Evolutionary conservation across 305 asterid species (phyloP).

Genomic region (Fraxinus velutina): DNA sequence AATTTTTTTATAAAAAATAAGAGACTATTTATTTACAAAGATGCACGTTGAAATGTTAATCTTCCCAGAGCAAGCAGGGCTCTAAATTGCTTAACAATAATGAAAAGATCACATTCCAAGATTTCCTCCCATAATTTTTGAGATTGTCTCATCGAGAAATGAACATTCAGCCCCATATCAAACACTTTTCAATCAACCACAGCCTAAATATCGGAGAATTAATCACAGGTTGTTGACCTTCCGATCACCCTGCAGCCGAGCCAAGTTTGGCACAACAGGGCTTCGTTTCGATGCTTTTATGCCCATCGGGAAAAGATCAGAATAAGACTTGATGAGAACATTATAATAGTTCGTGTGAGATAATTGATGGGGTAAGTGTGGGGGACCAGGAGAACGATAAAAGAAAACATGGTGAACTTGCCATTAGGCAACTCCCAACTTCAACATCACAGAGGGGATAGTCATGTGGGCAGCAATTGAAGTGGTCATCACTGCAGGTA

Average conservation of each 20-base stretch:
- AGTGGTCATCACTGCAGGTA: conserved; percentile 50
- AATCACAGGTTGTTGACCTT: background rate
- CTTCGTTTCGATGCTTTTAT: no score
- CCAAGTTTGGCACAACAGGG: no score
- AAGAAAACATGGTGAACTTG: conserved; percentile 16
- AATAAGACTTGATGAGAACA: background rate
- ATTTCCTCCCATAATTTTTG: background rate
- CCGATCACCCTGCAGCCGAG: no score
- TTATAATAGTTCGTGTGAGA: background rate
- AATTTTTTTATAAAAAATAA: background rate
- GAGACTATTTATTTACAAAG: background rate
- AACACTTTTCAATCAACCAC: background rate
- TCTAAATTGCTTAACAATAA: background rate
- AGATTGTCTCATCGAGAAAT: background rate
- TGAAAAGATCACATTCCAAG: background rate
- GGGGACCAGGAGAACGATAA: background rate
- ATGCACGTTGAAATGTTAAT: background rate
- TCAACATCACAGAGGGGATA: conserved; percentile 43
- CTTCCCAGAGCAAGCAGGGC: background rate
- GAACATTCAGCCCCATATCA: background rate
- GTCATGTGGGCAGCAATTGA: conserved; percentile 51
- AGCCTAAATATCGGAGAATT: background rate
- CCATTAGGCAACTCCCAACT: conserved; percentile 57
- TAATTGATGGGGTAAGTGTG: no score
- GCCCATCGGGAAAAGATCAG: background rate